These are phyloP conservation scores for Sarocladium kiliense DNA, from an alignment of 2,329 filamentous ascomycete genomes.

Conservation along the genomic window DNA sequence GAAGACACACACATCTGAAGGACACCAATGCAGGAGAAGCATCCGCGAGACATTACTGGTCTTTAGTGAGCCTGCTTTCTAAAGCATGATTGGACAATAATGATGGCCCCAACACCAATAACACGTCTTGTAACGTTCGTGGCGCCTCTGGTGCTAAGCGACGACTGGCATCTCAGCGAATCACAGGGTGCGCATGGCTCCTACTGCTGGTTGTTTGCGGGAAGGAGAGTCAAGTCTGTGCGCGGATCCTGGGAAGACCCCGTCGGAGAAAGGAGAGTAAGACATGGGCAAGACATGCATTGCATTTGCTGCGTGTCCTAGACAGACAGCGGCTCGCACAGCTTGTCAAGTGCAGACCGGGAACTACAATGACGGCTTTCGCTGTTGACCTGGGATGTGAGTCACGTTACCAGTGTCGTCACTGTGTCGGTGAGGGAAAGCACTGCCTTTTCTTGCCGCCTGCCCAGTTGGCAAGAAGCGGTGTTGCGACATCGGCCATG, in stretches of 20 bases:
- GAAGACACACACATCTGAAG: neutral
- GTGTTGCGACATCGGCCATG: conserved; percentile 6
- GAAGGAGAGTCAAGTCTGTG: conserved; percentile 5
- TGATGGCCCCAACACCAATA: neutral
- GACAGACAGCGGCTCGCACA: conserved; percentile 5
- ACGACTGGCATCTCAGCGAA: neutral
- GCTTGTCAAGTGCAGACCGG: neutral
- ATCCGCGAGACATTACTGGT: neutral
- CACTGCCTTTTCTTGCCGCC: neutral
- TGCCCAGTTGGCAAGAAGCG: neutral
- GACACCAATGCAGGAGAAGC: neutral
- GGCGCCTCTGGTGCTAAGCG: conserved; percentile 1
- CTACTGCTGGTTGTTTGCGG: neutral
- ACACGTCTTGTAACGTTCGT: conserved; percentile 5
- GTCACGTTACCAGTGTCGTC: conserved; percentile 7
- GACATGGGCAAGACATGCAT: conserved; percentile 9
- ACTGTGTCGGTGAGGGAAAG: conserved; percentile 5
- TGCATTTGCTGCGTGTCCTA: neutral
- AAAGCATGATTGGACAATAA: conserved; percentile 1
- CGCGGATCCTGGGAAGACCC: neutral
- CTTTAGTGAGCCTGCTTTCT: neutral
- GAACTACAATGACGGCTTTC: neutral
- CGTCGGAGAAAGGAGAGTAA: neutral
- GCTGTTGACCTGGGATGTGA: neutral
- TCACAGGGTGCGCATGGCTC: neutral